Conservation (phyloP, 1,284 basidiomycete species). For the Ceratobasidium sp. region DNA sequence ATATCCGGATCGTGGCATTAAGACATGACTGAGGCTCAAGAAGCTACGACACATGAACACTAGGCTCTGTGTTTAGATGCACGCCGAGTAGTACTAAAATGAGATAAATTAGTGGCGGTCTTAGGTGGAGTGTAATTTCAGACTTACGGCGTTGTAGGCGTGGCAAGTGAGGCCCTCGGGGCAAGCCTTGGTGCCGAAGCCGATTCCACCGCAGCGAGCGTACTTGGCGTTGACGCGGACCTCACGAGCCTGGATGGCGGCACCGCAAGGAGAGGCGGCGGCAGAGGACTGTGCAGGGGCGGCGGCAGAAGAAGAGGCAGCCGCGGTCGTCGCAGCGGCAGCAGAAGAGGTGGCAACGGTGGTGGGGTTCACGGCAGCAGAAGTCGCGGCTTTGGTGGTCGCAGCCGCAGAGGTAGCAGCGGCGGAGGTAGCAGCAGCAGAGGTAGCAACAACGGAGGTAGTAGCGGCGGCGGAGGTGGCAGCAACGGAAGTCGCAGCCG, state of each 20-base stretch:
- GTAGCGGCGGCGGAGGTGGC: neutral
- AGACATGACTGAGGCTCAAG: neutral
- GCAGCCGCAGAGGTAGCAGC: neutral
- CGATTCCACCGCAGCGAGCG: constrained; percentile 32
- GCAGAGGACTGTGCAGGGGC: neutral
- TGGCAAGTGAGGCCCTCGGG: constrained; percentile 14
- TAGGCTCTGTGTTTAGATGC: constrained; percentile 9
- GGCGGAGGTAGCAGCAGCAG: neutral
- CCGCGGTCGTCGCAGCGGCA: neutral
- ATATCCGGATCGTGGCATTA: constrained; percentile 22
- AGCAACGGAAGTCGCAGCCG: neutral
- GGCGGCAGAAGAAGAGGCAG: neutral
- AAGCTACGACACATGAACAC: neutral
- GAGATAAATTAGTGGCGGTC: neutral
- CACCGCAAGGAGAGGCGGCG: constrained; percentile 16
- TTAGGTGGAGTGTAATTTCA: too few species aligned
- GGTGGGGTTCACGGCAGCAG: neutral
- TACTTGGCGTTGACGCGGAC: constrained; percentile 19
- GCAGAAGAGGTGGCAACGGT: neutral
- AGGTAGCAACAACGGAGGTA: neutral
- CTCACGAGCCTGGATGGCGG: neutral
- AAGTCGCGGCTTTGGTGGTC: neutral
- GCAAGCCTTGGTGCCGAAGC: constrained; percentile 16
- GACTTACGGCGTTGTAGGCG: constrained; percentile 29
- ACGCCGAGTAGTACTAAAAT: constrained; percentile 25